phyloP scores from a whole-genome alignment of 106 monocot species.

The Dioscorea dumetorum region DNA sequence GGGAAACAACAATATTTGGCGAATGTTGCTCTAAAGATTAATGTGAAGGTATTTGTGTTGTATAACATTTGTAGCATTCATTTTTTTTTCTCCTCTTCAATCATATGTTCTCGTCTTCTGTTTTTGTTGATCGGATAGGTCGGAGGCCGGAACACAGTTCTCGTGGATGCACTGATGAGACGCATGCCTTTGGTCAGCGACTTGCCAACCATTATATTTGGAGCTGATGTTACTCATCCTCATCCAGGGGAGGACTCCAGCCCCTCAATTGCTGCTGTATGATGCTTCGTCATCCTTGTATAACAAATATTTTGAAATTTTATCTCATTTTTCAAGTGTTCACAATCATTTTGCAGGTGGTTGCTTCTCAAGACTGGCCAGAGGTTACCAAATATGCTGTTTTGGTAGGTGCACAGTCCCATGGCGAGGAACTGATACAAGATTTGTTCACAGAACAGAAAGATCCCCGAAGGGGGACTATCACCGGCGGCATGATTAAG shows the following conservation, averaged over 20 bases:
- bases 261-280: slow-evolving; percentile 98
- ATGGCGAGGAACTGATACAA: slow-evolving; percentile 89
- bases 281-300: not conserved
- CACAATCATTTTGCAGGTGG: slow-evolving; percentile 42
- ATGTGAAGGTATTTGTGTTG: slow-evolving; percentile 61
- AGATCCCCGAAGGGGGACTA: slow-evolving; percentile 60
- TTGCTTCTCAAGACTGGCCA: slow-evolving; percentile 99
- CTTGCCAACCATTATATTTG: slow-evolving; percentile 91
- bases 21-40: slow-evolving; percentile 96
- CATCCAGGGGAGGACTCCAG: slow-evolving; percentile 96
- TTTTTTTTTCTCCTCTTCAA: not conserved
- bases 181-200: slow-evolving; percentile 87
- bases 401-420: slow-evolving; percentile 83
- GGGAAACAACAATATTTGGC: slow-evolving; percentile 94
- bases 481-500: slow-evolving; percentile 95
- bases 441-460: slow-evolving; percentile 76
- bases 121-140: slow-evolving; percentile 35
- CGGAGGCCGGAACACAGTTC: slow-evolving; percentile 94
- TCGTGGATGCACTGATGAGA: slow-evolving; percentile 66
- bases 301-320: not conserved
- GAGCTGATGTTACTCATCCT: slow-evolving; percentile 99
- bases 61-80: not conserved
- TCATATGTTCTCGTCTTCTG: not conserved
- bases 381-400: slow-evolving; percentile 98
- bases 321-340: not conserved